Evolutionary conservation across 2,329 filamentous ascomycete genomes (phyloP).

Genomic region (Trichoderma atrobrunneum): DNA sequence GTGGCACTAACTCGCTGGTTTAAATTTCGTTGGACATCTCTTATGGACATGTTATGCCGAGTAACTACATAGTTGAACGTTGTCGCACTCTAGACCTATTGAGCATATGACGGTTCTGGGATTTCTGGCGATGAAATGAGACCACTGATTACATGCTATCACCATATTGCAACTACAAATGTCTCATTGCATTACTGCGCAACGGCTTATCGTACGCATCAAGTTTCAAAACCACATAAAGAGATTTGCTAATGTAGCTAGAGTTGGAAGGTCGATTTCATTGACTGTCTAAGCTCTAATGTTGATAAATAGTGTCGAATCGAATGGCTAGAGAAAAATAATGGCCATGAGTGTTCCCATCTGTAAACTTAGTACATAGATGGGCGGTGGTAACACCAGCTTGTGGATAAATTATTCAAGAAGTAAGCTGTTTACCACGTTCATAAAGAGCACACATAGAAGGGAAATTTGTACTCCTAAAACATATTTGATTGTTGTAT

Average conservation of each 20-base stretch:
- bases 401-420: not conserved
- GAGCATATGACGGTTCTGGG: no score
- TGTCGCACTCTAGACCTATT: no score
- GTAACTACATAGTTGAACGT: no score
- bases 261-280: not conserved
- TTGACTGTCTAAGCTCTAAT: not conserved
- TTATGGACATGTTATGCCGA: no score
- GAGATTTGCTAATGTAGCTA: not conserved
- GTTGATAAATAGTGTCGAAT: not conserved
- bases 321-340: not conserved
- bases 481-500: fast-evolving
- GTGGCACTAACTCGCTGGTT: no score
- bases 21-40: no score
- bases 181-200: no score
- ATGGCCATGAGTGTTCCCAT: not conserved
- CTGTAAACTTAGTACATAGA: not conserved
- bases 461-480: not conserved
- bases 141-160: no score
- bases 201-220: no score
- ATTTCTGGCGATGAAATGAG: no score
- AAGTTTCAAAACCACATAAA: not conserved
- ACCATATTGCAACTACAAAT: no score
- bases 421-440: not conserved
- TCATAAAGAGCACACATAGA: fast-evolving
- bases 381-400: not conserved